Conservation (phyloP, 1,139 yeast species). For the Saccharomyces hybrid region DNA sequence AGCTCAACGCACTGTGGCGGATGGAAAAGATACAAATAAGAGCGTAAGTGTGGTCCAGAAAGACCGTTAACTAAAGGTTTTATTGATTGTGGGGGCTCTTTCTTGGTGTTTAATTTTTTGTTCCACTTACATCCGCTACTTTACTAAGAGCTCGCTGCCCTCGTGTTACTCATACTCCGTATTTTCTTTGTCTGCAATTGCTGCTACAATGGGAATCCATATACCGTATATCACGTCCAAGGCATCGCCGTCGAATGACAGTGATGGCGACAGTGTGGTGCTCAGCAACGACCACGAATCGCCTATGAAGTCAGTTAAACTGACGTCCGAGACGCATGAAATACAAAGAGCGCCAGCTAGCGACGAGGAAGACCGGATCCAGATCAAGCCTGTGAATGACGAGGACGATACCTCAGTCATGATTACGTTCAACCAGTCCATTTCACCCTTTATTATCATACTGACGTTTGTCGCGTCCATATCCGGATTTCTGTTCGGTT, state of each 20-base stretch:
- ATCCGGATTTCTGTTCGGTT: slow-evolving; percentile 94
- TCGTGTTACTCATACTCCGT: too few species aligned
- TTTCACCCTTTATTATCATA: slow-evolving; percentile 58
- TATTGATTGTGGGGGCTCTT: not conserved
- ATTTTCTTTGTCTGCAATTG: not conserved
- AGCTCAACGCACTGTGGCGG: not conserved
- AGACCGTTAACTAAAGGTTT: too few species aligned
- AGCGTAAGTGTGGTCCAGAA: too few species aligned
- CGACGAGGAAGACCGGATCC: slow-evolving; percentile 17
- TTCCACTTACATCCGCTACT: too few species aligned
- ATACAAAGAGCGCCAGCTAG: not conserved
- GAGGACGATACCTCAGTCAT: slow-evolving; percentile 37
- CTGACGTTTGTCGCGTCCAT: slow-evolving; percentile 76
- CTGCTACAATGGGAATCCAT: not conserved
- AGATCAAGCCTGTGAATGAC: slow-evolving; percentile 35
- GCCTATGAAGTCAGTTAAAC: not conserved
- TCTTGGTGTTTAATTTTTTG: too few species aligned
- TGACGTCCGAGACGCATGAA: not conserved
- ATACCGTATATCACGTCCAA: not conserved
- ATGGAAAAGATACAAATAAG: not conserved
- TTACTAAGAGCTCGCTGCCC: too few species aligned
- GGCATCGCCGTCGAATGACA: not conserved
- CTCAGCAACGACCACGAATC: not conserved
- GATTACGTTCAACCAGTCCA: slow-evolving; percentile 40
- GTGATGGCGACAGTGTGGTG: not conserved